Evolutionary conservation across 1,284 basidiomycete species (phyloP).

Genomic region (Ceratobasidium sp.): DNA sequence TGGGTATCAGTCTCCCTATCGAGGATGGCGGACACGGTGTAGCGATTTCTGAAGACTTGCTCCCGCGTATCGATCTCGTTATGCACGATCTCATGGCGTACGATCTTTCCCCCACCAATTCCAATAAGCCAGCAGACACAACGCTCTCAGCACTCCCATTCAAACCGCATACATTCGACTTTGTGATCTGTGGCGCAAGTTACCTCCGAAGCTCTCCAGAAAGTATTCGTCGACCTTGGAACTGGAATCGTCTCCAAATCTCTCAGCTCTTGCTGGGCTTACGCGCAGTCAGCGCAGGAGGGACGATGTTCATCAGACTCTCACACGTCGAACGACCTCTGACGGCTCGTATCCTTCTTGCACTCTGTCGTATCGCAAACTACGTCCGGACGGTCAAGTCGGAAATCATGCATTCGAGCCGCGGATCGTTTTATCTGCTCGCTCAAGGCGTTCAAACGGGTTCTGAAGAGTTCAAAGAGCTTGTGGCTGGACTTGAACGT

Average conservation of each 20-base stretch:
- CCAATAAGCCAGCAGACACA: not conserved
- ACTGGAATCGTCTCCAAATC: conserved; percentile 55
- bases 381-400: conserved; percentile 54
- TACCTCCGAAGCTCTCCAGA: conserved; percentile 53
- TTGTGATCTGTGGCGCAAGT: conserved; percentile 59
- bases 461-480: conserved; percentile 12
- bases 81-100: conserved; percentile 30
- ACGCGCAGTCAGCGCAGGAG: conserved; percentile 53
- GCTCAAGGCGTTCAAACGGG: conserved; percentile 51
- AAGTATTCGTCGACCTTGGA: conserved; percentile 35
- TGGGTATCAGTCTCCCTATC: conserved; percentile 41
- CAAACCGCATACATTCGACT: conserved; percentile 51
- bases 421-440: conserved; percentile 56
- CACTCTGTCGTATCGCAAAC: conserved; percentile 51
- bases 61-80: conserved; percentile 7
- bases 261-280: conserved; percentile 58
- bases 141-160: conserved; percentile 31
- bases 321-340: conserved; percentile 56
- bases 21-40: conserved; percentile 40
- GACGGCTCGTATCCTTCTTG: conserved; percentile 57
- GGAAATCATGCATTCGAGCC: conserved; percentile 54
- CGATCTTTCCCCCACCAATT: not conserved
- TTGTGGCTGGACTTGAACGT: conserved; percentile 16
- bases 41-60: conserved; percentile 7
- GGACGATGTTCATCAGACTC: conserved; percentile 59